Evolutionary conservation across 305 asterid species (phyloP).

Genomic region (Solanum chacoense): DNA sequence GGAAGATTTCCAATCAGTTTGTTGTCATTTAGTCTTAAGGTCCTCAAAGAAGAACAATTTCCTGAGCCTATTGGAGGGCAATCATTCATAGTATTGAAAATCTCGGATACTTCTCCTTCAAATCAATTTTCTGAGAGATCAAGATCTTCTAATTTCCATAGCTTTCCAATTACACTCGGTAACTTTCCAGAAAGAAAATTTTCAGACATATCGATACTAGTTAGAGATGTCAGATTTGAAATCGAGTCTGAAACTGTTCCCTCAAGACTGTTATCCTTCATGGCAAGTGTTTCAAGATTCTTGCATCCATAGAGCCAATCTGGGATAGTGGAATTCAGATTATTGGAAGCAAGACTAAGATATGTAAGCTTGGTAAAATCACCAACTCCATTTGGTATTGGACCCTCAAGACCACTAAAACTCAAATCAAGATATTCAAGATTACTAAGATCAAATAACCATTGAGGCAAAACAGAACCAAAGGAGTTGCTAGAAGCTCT

Average conservation of each 20-base stretch:
- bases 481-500: conserved; percentile 1
- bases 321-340: background rate
- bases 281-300: background rate
- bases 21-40: background rate
- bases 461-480: background rate
- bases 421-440: conserved; percentile 1
- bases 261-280: background rate
- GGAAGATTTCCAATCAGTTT: background rate
- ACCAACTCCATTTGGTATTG: background rate
- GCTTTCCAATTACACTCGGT: conserved; percentile 5
- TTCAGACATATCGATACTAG: background rate
- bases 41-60: conserved; percentile 4
- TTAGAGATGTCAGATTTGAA: conserved; percentile 5
- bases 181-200: conserved; percentile 21
- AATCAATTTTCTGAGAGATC: background rate
- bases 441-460: background rate
- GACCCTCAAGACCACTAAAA: background rate
- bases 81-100: background rate
- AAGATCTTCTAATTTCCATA: background rate
- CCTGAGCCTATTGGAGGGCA: conserved; percentile 1
- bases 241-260: conserved; percentile 1
- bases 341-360: background rate
- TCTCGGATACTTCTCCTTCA: background rate
- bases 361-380: background rate
- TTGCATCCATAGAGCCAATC: background rate